Evolutionary conservation across 78 protist genomes (phyloP).

Genomic region (Anaeramoeba flamelloides): DNA sequence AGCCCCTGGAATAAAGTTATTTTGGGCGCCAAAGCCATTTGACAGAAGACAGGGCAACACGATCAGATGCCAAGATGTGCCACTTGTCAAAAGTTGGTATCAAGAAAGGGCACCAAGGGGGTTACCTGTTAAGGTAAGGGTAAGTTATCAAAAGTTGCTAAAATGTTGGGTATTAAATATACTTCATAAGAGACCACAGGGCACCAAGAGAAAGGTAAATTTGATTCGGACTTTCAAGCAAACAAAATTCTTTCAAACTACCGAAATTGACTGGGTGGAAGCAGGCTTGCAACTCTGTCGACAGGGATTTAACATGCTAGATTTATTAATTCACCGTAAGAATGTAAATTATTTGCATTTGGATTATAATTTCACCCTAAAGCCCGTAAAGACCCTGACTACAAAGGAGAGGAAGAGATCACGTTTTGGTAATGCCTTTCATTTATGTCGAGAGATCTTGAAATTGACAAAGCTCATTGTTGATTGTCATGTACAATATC

Average conservation of each 20-base stretch:
- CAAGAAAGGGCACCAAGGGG: conserved; percentile 81
- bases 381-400: conserved; percentile 97
- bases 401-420: conserved; percentile 99
- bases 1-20: conserved; percentile 70
- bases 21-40: conserved; percentile 94
- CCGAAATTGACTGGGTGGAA: conserved; percentile 98
- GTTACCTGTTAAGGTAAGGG: conserved; percentile 89
- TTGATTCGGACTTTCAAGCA: conserved; percentile 45
- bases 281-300: conserved; percentile 98
- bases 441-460: conserved; percentile 89
- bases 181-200: conserved; percentile 42
- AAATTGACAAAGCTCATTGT: conserved; percentile 90
- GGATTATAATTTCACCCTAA: conserved; percentile 97
- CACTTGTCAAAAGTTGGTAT: conserved; percentile 67
- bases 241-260: conserved; percentile 91
- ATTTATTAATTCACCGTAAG: conserved; percentile 94
- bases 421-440: conserved; percentile 98
- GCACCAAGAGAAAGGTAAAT: conserved; percentile 38
- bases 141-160: conserved; percentile 90
- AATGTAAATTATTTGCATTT: conserved; percentile 92
- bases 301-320: conserved; percentile 99
- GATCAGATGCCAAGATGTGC: conserved; percentile 48
- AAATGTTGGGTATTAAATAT: conserved; percentile 81
- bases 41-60: conserved; percentile 67
- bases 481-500: conserved; percentile 94